Base-by-base conservation (phyloP, 768 basidiomycete genomes). In the Mycena maculata region DNA sequence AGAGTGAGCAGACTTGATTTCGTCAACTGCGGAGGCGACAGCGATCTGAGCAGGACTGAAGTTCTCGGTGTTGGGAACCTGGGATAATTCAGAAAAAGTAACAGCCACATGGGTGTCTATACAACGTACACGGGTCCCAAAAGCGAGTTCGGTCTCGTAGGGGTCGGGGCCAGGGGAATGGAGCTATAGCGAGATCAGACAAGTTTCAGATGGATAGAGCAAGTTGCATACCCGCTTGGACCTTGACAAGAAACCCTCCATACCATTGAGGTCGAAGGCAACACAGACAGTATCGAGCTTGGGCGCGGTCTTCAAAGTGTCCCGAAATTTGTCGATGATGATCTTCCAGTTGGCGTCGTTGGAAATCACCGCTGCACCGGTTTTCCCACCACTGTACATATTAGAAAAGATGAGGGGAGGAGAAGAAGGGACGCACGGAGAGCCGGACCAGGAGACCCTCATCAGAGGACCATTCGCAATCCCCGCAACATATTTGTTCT, bases 1-100 rank as follows among this genome's bases (percentile, higher is more conserved):
- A 5, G 41, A 44, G 38, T 62, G 60, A 16, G 60, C 60, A 31
- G 60, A 49, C 28, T 53, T 52, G 60, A 62, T 53, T n/a, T 44
- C 39, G 22, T 62, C 41, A 16, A 62, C 44, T 20, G 39, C 52
- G 1, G 39, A 23, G 1, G 27, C 60, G 9, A 36, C 15, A 42
- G 60, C 50, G 13, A 45, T 18, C 39, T 62, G 28, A 1, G 39
- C 50, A 3, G 49, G 50, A 1, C 49, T 42, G 30, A 3, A 41
- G n/a, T 53, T n/a, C 6, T 52, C 60, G n/a, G 42, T 60, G 22
- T 36, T 33, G 1, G 58, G 58, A 16, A 60, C 58, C 58, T 60
- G 18, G 4, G 6, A 6, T 1, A 49, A 36, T 23, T 60, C 5
- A 48, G 20, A 10, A n/a, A 25, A 10, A 18, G 42, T 12, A n/a